These are phyloP conservation scores for Phytopythium cucurbitacearum DNA, from an alignment of 352 stramenopile species.

Conservation along the genomic window DNA sequence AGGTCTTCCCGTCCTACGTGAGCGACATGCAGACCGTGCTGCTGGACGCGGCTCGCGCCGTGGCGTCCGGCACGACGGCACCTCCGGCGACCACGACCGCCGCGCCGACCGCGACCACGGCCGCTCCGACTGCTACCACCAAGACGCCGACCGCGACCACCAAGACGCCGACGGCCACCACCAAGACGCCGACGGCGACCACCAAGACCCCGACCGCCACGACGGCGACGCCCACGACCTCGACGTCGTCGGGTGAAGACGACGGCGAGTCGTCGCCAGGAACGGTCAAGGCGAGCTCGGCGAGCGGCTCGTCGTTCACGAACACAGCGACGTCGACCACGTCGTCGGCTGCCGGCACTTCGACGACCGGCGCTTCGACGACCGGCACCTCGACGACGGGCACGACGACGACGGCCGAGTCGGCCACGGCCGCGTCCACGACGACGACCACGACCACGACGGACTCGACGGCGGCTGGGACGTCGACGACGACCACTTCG, in stretches of 20 bases:
- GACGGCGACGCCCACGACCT: slow-evolving; percentile 4
- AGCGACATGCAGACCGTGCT: slow-evolving; percentile 46
- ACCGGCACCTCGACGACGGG: slow-evolving; percentile 11
- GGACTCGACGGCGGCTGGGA: slow-evolving; percentile 9
- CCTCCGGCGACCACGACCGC: slow-evolving; percentile 2
- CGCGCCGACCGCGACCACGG: slow-evolving; percentile 4
- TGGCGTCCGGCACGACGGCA: slow-evolving; percentile 12
- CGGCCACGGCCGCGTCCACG: slow-evolving; percentile 5
- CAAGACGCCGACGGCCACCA: neutral
- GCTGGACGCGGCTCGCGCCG: slow-evolving; percentile 24
- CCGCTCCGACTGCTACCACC: slow-evolving; percentile 4
- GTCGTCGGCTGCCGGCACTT: slow-evolving; percentile 12
- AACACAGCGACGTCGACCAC: slow-evolving; percentile 16
- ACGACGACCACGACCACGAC: slow-evolving; percentile 6
- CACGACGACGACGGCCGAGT: slow-evolving; percentile 4
- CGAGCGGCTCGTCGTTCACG: slow-evolving; percentile 23
- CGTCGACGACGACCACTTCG: slow-evolving; percentile 6
- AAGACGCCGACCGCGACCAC: slow-evolving; percentile 2
- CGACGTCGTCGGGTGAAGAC: slow-evolving; percentile 9
- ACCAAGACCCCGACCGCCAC: slow-evolving; percentile 1
- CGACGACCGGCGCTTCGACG: slow-evolving; percentile 7
- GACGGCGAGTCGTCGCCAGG: slow-evolving; percentile 15
- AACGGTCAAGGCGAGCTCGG: slow-evolving; percentile 32
- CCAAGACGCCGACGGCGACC: slow-evolving; percentile 1
- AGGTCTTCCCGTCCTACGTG: slow-evolving; percentile 55